phyloP scores from a whole-genome alignment of 83 land plant species.

The Diphasiastrum complanatum region DNA sequence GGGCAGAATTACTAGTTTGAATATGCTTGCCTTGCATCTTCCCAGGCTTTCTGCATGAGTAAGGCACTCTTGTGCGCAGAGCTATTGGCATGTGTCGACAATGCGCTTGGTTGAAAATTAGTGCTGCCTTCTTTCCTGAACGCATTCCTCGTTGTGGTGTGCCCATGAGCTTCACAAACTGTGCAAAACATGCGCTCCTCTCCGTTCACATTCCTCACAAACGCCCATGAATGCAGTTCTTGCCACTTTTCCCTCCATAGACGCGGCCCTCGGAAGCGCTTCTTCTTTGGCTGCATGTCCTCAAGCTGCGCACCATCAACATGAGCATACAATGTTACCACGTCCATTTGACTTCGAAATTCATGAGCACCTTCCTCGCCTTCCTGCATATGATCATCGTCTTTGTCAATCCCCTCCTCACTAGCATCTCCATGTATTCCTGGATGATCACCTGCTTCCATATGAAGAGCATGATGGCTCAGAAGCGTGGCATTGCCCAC shows the following conservation, averaged over 20 bases:
- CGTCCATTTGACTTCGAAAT: too few species aligned
- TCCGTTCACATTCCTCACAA: constrained; percentile 10
- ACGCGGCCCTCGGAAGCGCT: constrained; percentile 7
- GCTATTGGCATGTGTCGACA: constrained; percentile 17
- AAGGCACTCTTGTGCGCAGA: constrained; percentile 16
- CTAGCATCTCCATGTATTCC: too few species aligned
- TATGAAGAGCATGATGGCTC: too few species aligned
- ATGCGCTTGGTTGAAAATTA: constrained; percentile 17
- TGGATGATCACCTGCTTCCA: too few species aligned
- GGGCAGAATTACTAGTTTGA: too few species aligned
- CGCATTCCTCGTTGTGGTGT: constrained; percentile 16
- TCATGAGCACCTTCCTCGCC: too few species aligned
- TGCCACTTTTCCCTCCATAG: constrained; percentile 21
- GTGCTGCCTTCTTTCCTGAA: constrained; percentile 19
- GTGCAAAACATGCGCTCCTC: constrained; percentile 25
- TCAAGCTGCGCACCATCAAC: not conserved
- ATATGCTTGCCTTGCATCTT: constrained; percentile 5
- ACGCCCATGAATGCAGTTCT: constrained; percentile 18
- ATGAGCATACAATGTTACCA: too few species aligned
- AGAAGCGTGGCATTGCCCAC: too few species aligned
- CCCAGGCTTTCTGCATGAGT: constrained; percentile 7
- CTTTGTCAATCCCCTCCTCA: too few species aligned
- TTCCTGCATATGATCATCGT: too few species aligned
- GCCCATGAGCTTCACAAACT: constrained; percentile 17
- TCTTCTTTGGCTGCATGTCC: constrained; percentile 9